Conservation (phyloP, 441 rosid genomes). For the Iberis amara region DNA sequence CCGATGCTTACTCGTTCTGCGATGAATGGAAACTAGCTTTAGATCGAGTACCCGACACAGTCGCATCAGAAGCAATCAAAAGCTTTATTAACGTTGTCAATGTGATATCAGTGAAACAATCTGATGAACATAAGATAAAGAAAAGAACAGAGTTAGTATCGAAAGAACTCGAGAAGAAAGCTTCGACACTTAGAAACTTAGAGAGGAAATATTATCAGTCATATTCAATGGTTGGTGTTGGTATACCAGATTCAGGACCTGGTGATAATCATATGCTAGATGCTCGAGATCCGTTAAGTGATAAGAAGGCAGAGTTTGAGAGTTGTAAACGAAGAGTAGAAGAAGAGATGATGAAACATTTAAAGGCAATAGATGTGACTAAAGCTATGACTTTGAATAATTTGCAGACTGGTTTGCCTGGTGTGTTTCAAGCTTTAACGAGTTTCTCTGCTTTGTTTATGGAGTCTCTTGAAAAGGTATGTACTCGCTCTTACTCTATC, state of each 20-base stretch:
- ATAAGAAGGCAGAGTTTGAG: slow-evolving; percentile 79
- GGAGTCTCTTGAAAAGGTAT: slow-evolving; percentile 59
- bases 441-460: slow-evolving; percentile 73
- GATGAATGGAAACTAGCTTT: slow-evolving; percentile 88
- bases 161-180: slow-evolving; percentile 80
- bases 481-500: slow-evolving; percentile 68
- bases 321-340: slow-evolving; percentile 78
- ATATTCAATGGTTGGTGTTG: slow-evolving; percentile 78
- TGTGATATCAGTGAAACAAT: slow-evolving; percentile 59
- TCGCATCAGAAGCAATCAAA: slow-evolving; percentile 87
- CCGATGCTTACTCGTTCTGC: slow-evolving; percentile 51
- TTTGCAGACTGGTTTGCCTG: slow-evolving; percentile 87
- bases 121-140: slow-evolving; percentile 65
- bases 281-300: slow-evolving; percentile 77
- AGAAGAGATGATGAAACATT: slow-evolving; percentile 84
- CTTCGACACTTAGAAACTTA: slow-evolving; percentile 62
- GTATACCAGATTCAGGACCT: slow-evolving; percentile 56
- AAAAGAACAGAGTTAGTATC: slow-evolving; percentile 64
- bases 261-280: slow-evolving; percentile 64
- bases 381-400: slow-evolving; percentile 80
- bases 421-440: slow-evolving; percentile 83
- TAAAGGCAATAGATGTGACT: slow-evolving; percentile 81
- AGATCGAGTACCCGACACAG: slow-evolving; percentile 82
- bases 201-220: slow-evolving; percentile 82
- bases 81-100: slow-evolving; percentile 71